Evolutionary conservation across 2,329 filamentous ascomycete genomes (phyloP).

Genomic region (Pyrenophora tritici-repentis): DNA sequence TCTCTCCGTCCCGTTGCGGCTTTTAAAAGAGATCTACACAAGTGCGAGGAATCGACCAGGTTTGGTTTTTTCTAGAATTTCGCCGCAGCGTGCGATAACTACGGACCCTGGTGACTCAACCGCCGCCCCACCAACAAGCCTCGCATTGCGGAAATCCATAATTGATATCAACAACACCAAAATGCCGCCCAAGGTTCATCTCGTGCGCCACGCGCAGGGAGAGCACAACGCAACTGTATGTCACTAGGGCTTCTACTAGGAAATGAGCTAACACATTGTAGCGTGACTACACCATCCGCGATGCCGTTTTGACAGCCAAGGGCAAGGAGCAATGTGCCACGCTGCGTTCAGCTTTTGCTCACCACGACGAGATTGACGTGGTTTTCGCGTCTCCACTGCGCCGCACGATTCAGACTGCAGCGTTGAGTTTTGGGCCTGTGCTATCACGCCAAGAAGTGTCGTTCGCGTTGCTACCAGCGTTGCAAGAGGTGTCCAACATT

Average conservation of each 20-base stretch:
- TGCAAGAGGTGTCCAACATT: slow-evolving; percentile 77
- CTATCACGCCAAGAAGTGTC: slow-evolving; percentile 44
- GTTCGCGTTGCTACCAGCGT: slow-evolving; percentile 69
- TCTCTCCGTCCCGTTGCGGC: no score
- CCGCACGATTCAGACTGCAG: slow-evolving; percentile 78
- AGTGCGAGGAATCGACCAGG: not conserved
- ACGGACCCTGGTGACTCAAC: slow-evolving; percentile 9
- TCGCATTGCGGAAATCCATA: slow-evolving; percentile 5
- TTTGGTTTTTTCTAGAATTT: not conserved
- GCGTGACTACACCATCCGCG: slow-evolving; percentile 73
- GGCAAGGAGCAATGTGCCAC: slow-evolving; percentile 74
- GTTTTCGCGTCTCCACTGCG: slow-evolving; percentile 80
- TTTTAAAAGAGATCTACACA: no score
- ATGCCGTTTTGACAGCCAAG: slow-evolving; percentile 77
- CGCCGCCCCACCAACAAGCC: slow-evolving; percentile 11
- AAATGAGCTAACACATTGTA: slow-evolving; percentile 36
- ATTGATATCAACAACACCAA: slow-evolving; percentile 10
- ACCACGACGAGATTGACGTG: slow-evolving; percentile 63
- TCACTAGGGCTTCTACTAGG: not conserved
- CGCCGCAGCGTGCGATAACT: not conserved
- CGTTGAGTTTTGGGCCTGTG: slow-evolving; percentile 67
- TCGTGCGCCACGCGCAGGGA: slow-evolving; percentile 75
- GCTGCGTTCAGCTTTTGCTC: slow-evolving; percentile 67
- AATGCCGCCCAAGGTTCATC: slow-evolving; percentile 43
- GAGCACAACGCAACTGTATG: slow-evolving; percentile 68